A percentile compares a stretch with the other conserved stretches of the same genome.
Evolutionary conservation across 768 basidiomycete species (phyloP).

Genomic region (Lentinula sp.): DNA sequence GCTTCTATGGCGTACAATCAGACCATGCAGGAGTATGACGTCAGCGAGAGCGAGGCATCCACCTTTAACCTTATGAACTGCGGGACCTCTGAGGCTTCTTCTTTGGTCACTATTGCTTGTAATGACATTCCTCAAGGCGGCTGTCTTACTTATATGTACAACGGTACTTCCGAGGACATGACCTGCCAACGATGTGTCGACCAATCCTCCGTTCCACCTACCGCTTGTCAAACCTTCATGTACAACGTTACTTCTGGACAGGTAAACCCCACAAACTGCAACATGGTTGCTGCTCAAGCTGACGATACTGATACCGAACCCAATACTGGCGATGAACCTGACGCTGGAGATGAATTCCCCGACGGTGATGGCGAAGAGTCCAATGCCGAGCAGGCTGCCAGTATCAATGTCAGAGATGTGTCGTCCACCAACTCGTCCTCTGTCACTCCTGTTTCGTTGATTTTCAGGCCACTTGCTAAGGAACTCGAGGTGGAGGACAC

Average conservation of each 20-base stretch:
- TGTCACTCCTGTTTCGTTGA: neutral
- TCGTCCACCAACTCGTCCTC: neutral
- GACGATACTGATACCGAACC: neutral
- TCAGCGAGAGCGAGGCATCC: neutral
- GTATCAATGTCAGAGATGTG: neutral
- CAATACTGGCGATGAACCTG: neutral
- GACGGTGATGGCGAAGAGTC: neutral
- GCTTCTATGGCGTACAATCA: neutral
- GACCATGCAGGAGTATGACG: neutral
- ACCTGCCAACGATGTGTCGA: neutral
- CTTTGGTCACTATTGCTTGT: neutral
- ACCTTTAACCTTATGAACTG: neutral
- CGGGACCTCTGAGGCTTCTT: neutral
- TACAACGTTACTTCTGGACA: slow-evolving; percentile 1
- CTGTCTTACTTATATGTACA: neutral
- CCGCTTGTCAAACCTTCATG: neutral
- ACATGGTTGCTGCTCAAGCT: neutral
- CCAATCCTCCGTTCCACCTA: neutral
- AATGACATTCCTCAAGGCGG: neutral
- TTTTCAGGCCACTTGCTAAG: neutral
- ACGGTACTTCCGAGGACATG: neutral
- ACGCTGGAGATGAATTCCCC: neutral
- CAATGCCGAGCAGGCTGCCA: neutral
- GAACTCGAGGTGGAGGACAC: neutral
- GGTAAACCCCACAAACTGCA: neutral